phyloP scores from a whole-genome alignment of 208 protist genomes.

The Leishmania guyanensis region DNA sequence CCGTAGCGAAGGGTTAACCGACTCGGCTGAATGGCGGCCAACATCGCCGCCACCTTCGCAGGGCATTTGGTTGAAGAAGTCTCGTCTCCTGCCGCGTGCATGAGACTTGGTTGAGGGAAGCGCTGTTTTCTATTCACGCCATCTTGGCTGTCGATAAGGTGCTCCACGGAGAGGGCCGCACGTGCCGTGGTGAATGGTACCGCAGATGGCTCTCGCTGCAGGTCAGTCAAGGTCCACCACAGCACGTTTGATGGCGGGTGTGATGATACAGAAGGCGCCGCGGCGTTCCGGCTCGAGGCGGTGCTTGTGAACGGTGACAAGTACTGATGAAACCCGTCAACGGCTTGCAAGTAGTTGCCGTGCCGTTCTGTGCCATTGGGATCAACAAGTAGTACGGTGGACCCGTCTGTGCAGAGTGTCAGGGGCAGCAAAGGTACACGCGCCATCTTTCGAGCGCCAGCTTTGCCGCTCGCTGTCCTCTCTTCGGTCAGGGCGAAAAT shows the following conservation, averaged over 20 bases:
- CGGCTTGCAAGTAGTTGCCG: conserved; percentile 38
- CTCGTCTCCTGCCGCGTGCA: not conserved
- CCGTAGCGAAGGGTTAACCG: conserved; percentile 7
- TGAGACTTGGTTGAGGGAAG: not conserved
- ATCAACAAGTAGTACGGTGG: conserved; percentile 28
- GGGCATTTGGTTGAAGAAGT: not conserved
- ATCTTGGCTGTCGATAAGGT: not conserved
- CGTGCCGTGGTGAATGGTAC: conserved; percentile 11
- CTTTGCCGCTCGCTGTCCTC: not conserved
- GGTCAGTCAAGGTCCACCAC: conserved; percentile 23
- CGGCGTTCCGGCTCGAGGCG: not conserved
- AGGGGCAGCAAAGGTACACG: conserved; percentile 26
- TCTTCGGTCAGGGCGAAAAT: not conserved
- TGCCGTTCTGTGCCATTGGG: conserved; percentile 46
- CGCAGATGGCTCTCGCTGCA: not conserved
- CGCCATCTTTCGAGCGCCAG: conserved; percentile 1
- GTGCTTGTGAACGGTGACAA: not conserved
- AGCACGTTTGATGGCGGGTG: not conserved
- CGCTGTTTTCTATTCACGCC: not conserved
- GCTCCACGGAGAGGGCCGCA: not conserved
- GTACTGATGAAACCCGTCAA: not conserved
- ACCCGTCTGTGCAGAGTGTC: conserved; percentile 31
- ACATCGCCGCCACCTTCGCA: not conserved
- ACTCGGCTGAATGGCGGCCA: conserved; percentile 5
- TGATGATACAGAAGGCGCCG: not conserved